These are phyloP conservation scores for Sarocladium kiliense DNA, from an alignment of 2,329 filamentous ascomycete genomes.

Conservation along the genomic window DNA sequence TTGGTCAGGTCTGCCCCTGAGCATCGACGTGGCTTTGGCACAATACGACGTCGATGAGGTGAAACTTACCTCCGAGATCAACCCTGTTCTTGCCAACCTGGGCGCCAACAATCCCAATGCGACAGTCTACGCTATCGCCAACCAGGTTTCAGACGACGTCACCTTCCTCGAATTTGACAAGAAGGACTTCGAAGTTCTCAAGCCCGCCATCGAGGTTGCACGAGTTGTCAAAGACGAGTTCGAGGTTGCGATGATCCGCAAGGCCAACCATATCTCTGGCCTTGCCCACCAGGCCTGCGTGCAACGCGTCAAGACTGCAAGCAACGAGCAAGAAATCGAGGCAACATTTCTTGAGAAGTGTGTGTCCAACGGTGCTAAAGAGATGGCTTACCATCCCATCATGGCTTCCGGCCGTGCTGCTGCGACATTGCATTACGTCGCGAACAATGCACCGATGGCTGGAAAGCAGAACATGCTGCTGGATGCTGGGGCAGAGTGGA, in stretches of 20 bases:
- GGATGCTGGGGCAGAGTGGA: conserved; percentile 76
- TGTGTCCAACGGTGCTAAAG: conserved; percentile 67
- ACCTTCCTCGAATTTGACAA: conserved; percentile 66
- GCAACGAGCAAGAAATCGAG: conserved; percentile 79
- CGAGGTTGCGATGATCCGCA: conserved; percentile 67
- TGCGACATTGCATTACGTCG: conserved; percentile 82
- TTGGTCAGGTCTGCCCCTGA: conserved; percentile 86
- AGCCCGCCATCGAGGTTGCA: conserved; percentile 62
- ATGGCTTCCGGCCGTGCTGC: conserved; percentile 75
- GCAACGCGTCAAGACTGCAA: conserved; percentile 54
- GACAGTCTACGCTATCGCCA: conserved; percentile 70
- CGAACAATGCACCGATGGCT: conserved; percentile 65
- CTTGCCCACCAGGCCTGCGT: conserved; percentile 61
- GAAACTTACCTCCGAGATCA: conserved; percentile 66
- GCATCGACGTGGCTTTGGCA: conserved; percentile 65
- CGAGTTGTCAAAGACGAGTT: conserved; percentile 70
- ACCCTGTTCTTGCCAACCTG: conserved; percentile 59
- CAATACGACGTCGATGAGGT: conserved; percentile 81
- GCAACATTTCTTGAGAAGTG: conserved; percentile 74
- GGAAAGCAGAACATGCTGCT: conserved; percentile 76
- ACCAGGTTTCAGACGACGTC: conserved; percentile 68
- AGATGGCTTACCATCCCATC: conserved; percentile 86
- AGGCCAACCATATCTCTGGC: conserved; percentile 67
- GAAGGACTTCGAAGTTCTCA: conserved; percentile 52
- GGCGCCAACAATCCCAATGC: conserved; percentile 29